A percentile compares a stretch with the other conserved stretches of the same genome.
phyloP scores from a whole-genome alignment of 352 stramenopile species.

The Aphanomyces astaci region DNA sequence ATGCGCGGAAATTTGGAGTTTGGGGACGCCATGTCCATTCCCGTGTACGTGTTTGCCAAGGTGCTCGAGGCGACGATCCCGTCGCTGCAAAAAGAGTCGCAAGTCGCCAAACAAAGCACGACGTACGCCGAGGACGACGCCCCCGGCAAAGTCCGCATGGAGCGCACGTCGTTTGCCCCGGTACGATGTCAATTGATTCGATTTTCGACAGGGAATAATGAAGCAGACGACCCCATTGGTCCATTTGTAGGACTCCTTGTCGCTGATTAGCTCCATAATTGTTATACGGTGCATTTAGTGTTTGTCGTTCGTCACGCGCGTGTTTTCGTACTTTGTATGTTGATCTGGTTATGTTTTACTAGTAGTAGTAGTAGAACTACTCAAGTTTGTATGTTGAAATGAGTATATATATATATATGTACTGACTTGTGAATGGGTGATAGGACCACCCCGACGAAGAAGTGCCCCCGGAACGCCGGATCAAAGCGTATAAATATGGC shows the following conservation, averaged over 20 bases:
- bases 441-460: constrained; percentile 64
- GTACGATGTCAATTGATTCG: constrained; percentile 1
- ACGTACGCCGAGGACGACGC: constrained; percentile 55
- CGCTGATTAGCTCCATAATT: too few relatives aligned
- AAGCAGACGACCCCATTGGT: too few relatives aligned
- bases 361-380: too few relatives aligned
- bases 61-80: constrained; percentile 63
- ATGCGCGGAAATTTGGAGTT: constrained; percentile 71
- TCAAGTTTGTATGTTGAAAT: too few relatives aligned
- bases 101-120: constrained; percentile 46
- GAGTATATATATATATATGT: too few relatives aligned
- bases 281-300: too few relatives aligned
- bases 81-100: constrained; percentile 64
- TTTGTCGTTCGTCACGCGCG: too few relatives aligned
- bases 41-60: constrained; percentile 71
- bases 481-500: constrained; percentile 77
- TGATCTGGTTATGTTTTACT: too few relatives aligned
- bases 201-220: constrained; percentile 24
- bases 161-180: constrained; percentile 41
- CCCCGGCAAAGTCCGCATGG: constrained; percentile 55
- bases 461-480: constrained; percentile 52
- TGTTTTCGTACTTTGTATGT: too few relatives aligned
- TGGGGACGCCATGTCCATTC: constrained; percentile 50
- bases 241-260: too few relatives aligned
- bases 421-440: too few relatives aligned